Evolutionary conservation across 371 early-diverging fungal genomes (phyloP).

Genomic region (Actinomortierella wolfii): DNA sequence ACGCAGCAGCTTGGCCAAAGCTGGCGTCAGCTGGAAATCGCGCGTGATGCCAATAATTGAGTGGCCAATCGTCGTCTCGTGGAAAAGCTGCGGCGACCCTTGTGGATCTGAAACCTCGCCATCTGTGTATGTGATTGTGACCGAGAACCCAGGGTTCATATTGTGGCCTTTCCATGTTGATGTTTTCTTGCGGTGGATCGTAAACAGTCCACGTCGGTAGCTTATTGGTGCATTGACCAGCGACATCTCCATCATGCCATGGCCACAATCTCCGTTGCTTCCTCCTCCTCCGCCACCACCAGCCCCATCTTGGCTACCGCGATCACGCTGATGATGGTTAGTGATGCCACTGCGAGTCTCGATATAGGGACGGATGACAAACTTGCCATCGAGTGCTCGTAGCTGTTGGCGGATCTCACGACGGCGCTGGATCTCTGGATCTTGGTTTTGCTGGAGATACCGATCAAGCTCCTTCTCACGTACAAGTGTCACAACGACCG

Average conservation of each 20-base stretch:
- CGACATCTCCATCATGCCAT: constrained; percentile 22
- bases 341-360: constrained; percentile 15
- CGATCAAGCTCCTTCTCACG: constrained; percentile 52
- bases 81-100: constrained; percentile 29
- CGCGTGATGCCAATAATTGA: constrained; percentile 50
- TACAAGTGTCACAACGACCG: constrained; percentile 51
- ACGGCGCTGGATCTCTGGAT: constrained; percentile 48
- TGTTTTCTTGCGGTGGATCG: constrained; percentile 49
- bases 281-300: too few relatives aligned
- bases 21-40: constrained; percentile 49
- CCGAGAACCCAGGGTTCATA: constrained; percentile 56
- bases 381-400: constrained; percentile 59
- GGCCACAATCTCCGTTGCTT: too few relatives aligned
- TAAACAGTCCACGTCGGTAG: constrained; percentile 51
- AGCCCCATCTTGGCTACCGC: too few relatives aligned
- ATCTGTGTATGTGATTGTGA: constrained; percentile 46
- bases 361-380: constrained; percentile 54
- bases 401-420: constrained; percentile 53
- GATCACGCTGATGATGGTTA: too few relatives aligned
- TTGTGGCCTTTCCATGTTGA: constrained; percentile 49
- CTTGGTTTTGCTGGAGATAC: constrained; percentile 55
- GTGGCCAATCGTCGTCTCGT: constrained; percentile 46
- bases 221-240: constrained; percentile 48
- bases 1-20: constrained; percentile 50
- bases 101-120: constrained; percentile 34